Evolutionary conservation across 139 green algal species (phyloP).

Genomic region (Tetradesmus obliquus): DNA sequence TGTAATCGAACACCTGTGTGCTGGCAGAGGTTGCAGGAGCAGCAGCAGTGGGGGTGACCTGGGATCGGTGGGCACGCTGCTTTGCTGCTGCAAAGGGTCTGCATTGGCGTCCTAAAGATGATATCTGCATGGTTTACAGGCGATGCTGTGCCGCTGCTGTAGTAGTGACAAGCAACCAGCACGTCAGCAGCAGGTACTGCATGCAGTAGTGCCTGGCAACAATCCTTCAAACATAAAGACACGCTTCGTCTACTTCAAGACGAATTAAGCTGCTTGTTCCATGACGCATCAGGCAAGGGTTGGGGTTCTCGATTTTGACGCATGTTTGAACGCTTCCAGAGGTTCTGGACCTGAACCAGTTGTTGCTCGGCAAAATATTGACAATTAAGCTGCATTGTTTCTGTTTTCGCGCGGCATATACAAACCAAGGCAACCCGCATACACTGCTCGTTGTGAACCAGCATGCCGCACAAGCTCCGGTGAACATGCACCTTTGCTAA

Average conservation of each 20-base stretch:
- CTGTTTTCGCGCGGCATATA: background rate
- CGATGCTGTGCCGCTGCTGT: background rate
- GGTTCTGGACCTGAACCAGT: background rate
- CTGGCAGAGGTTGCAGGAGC: background rate
- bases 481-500: background rate
- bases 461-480: background rate
- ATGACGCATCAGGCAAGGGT: background rate
- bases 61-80: background rate
- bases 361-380: no score
- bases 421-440: background rate
- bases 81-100: background rate
- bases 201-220: no score
- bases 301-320: background rate
- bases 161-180: background rate
- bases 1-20: conserved; percentile 54
- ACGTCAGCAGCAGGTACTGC: background rate
- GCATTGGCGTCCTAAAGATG: background rate
- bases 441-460: background rate
- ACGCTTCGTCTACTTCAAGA: no score
- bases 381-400: no score
- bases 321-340: background rate
- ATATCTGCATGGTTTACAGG: background rate
- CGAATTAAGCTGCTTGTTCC: no score
- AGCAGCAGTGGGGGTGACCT: background rate
- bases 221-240: no score